phyloP scores from a whole-genome alignment of 2,329 filamentous ascomycete species.

The Diaporthe sp. region DNA sequence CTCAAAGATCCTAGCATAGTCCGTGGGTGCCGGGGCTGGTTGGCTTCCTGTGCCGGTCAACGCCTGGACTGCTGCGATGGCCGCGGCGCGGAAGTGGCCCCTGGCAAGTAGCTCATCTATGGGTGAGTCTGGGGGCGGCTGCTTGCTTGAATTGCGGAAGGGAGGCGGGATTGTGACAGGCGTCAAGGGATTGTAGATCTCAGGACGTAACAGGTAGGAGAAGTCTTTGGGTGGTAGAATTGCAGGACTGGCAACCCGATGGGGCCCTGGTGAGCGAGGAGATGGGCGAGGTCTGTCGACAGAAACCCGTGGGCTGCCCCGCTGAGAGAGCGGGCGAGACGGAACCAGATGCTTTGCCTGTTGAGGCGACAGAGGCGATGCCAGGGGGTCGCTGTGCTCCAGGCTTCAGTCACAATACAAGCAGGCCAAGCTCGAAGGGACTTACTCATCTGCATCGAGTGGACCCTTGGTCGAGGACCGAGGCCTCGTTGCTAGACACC shows the following conservation, averaged over 20 bases:
- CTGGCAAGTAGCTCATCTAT: constrained; percentile 74
- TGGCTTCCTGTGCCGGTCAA: constrained; percentile 61
- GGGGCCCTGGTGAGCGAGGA: constrained; percentile 45
- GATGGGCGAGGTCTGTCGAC: constrained; percentile 41
- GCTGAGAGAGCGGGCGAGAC: constrained; percentile 35
- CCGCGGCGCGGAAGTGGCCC: constrained; percentile 85
- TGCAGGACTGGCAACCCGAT: constrained; percentile 37
- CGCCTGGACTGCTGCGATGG: constrained; percentile 72
- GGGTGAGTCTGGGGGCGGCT: constrained; percentile 71
- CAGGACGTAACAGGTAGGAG: constrained; percentile 80
- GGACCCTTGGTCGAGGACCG: constrained; percentile 82
- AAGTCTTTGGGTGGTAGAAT: constrained; percentile 74
- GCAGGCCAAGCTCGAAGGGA: constrained; percentile 32
- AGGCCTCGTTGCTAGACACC: constrained; percentile 62
- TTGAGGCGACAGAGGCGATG: constrained; percentile 38
- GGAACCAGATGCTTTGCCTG: constrained; percentile 39
- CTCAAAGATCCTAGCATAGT: constrained; percentile 76
- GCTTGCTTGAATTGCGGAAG: constrained; percentile 76
- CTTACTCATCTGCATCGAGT: constrained; percentile 80
- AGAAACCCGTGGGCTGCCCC: constrained; percentile 38
- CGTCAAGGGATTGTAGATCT: constrained; percentile 85
- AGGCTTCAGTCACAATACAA: constrained; percentile 9
- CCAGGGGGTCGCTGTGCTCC: constrained; percentile 40
- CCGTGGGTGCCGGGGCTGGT: constrained; percentile 57
- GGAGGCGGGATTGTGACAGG: constrained; percentile 68